Percentiles rank a stretch among this genome's conserved stretches.
These are phyloP conservation scores for Tricholoma bakamatsutake DNA, from an alignment of 768 basidiomycete species.

Conservation along the genomic window DNA sequence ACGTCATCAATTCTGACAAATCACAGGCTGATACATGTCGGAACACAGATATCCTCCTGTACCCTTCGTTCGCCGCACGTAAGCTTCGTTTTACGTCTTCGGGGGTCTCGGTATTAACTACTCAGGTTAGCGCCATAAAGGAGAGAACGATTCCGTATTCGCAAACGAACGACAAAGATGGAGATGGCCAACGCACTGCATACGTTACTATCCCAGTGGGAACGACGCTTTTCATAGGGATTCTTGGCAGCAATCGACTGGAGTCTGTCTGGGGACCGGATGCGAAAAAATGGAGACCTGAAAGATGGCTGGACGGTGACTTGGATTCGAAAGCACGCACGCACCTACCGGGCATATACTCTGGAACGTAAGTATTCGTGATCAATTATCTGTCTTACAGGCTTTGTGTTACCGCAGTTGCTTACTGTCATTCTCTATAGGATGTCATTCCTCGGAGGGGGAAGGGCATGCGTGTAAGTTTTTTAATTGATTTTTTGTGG, in stretches of 20 bases:
- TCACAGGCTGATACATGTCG: background rate
- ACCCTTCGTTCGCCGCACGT: constrained; percentile 41
- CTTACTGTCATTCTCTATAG: constrained; percentile 18
- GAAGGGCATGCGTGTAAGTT: constrained; percentile 47
- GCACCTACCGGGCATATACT: constrained; percentile 44
- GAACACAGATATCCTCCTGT: constrained; percentile 37
- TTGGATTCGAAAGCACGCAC: constrained; percentile 7
- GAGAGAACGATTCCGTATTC: constrained; percentile 39
- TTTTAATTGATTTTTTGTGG: background rate
- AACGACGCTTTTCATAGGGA: constrained; percentile 43
- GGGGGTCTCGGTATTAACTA: background rate
- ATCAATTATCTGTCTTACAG: background rate
- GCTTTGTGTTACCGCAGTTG: background rate
- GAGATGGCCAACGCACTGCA: constrained; percentile 13
- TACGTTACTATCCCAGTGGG: constrained; percentile 38
- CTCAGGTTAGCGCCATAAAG: constrained; percentile 29
- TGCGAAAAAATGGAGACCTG: constrained; percentile 46
- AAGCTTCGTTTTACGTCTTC: constrained; percentile 13
- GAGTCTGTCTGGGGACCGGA: constrained; percentile 46
- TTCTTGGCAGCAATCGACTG: constrained; percentile 41
- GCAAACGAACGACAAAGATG: constrained; percentile 13
- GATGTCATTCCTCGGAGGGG: constrained; percentile 53
- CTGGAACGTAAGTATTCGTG: constrained; percentile 36
- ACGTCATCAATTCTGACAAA: background rate
- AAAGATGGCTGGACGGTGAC: constrained; percentile 27